These are phyloP conservation scores for Hemisphaericaspora xylofermentans DNA, from an alignment of 1,139 yeast genomes.

Conservation along the genomic window DNA sequence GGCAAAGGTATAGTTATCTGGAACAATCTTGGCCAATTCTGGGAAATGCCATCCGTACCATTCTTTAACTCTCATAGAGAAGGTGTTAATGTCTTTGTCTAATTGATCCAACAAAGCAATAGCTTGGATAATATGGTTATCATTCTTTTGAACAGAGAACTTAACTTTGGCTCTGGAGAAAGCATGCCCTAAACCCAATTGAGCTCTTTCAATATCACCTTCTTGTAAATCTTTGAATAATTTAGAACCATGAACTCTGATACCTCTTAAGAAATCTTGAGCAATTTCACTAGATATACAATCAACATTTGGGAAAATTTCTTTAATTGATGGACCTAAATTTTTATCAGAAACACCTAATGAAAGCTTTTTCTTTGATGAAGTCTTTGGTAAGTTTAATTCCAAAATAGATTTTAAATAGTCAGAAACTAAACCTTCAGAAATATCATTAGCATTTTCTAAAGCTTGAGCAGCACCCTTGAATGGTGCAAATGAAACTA, in stretches of 20 bases:
- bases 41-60: slow-evolving; percentile 99
- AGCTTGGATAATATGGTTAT: slow-evolving; percentile 97
- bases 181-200: slow-evolving; percentile 98
- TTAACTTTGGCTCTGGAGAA: slow-evolving; percentile 98
- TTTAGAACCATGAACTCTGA: slow-evolving; percentile 87
- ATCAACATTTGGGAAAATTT: slow-evolving; percentile 81
- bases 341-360: slow-evolving; percentile 94
- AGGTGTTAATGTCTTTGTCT: slow-evolving; percentile 96
- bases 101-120: slow-evolving; percentile 95
- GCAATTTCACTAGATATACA: slow-evolving; percentile 88
- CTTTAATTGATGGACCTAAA: slow-evolving; percentile 96
- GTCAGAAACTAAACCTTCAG: slow-evolving; percentile 95
- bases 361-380: slow-evolving; percentile 61
- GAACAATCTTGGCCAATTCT: slow-evolving; percentile 94
- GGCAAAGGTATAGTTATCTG: slow-evolving; percentile 89
- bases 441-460: slow-evolving; percentile 95
- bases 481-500: slow-evolving; percentile 96
- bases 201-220: slow-evolving; percentile 97
- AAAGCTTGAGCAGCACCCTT: slow-evolving; percentile 99
- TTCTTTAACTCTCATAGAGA: slow-evolving; percentile 97
- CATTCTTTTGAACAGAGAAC: slow-evolving; percentile 97
- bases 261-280: slow-evolving; percentile 93
- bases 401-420: slow-evolving; percentile 87
- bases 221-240: slow-evolving; percentile 87
- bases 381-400: slow-evolving; percentile 85